Base-by-base conservation (phyloP, 495 filamentous ascomycete species). In the Aspergillus nidulans region DNA sequence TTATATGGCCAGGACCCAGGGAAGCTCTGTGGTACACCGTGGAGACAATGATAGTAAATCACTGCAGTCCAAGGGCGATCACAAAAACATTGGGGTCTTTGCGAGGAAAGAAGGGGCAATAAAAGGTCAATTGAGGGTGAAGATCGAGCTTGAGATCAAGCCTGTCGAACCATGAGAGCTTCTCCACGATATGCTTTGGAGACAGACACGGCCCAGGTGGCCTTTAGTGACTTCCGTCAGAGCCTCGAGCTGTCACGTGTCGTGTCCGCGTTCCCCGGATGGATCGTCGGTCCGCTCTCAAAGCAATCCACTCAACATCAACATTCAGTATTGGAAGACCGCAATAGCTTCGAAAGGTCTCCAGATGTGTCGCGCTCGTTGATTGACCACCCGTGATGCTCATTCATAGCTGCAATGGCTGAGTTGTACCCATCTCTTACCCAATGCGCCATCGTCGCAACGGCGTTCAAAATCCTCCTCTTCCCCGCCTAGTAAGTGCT, bases 401-500 rank as follows among this genome's bases (percentile, higher is more conserved):
- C 61, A 54, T 25, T 32, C 23, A 41, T 24, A 34, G 61, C 61
- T 68, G 61, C 71, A 65, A 96, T 96, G 91, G 79, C 85, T 63
- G 87, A 94, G 49, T 65, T 86, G 42, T 92, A 91, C 67, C 91
- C 91, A 41, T 87, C 90, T 47, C 79, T 95, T 74, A 76, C 83
- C 63, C 91, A 98, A 76, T 91, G 87, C 76, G 90, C 90, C 58
- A 72, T 95, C 58, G 84, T 91, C 57, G 88, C 91, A 45, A 86
- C 89, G 9, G 94, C 92, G 20, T 84, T 98, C 65, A 98, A 97
- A 75, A 76, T 96, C 50, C 83, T 98, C 39, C 82, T 98, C 32
- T 95, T 96, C 69, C 94, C 94, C 18, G 90, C 94, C 58, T 98
- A 98, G 94, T 98, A 81, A 13, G 30, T 65, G 90, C 80, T 21